Percentiles rank a stretch among this genome's conserved stretches.
Conservation (phyloP, 805 yeast species). For the Zygosaccharomyces pseudorouxii region DNA sequence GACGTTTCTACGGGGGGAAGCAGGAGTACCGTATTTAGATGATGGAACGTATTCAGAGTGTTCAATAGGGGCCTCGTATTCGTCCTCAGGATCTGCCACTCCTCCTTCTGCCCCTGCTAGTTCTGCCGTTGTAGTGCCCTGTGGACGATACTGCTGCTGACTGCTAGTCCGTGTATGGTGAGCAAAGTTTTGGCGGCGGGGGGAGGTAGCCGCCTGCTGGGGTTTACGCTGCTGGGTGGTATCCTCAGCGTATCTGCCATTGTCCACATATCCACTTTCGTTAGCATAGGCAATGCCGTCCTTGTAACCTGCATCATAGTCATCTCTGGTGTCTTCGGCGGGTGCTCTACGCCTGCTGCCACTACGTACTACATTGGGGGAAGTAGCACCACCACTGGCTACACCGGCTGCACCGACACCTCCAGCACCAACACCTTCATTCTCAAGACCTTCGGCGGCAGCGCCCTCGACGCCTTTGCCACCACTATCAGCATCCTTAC, state of each 20-base stretch:
- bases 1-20: constrained; percentile 1
- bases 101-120: background rate
- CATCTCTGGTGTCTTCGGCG: background rate
- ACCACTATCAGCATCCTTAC: background rate
- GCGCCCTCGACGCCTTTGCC: background rate
- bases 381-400: background rate
- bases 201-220: background rate
- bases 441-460: background rate
- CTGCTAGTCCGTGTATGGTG: background rate
- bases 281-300: background rate
- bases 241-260: background rate
- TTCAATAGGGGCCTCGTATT: background rate
- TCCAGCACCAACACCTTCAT: background rate
- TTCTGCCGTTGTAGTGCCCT: background rate
- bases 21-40: constrained; percentile 5
- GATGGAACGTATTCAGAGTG: constrained; percentile 2
- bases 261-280: background rate
- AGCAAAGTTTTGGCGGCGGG: background rate
- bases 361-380: background rate
- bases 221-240: background rate
- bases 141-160: background rate
- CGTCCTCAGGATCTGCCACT: background rate
- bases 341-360: constrained; percentile 1
- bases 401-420: background rate
- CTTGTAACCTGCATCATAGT: background rate